Percentiles rank a stretch among this genome's conserved stretches.
phyloP scores from a whole-genome alignment of 2,329 filamentous ascomycete species.

The Chrysosporium keratinophilum region DNA sequence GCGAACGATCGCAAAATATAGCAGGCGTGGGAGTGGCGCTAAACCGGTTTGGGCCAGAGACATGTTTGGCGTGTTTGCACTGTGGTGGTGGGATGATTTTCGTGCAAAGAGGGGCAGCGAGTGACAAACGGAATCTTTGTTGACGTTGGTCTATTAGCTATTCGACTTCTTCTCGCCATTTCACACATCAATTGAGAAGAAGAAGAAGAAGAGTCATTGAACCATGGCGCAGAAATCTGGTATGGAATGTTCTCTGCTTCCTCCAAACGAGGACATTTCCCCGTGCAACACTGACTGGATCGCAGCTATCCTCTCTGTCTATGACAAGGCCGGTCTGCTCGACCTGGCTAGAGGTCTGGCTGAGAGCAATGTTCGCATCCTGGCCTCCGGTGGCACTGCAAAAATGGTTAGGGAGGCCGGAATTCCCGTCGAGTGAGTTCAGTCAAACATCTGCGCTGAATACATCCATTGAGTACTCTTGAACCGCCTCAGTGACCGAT shows the following conservation, averaged over 20 bases:
- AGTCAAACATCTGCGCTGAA: too few species aligned
- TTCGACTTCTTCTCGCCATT: neutral
- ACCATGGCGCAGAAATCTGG: slow-evolving; percentile 34
- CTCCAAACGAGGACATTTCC: neutral
- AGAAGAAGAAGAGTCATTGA: neutral
- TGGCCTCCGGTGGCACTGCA: slow-evolving; percentile 90
- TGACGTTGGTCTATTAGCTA: too few species aligned
- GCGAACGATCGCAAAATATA: slow-evolving; percentile 16
- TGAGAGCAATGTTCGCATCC: slow-evolving; percentile 79
- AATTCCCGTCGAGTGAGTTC: slow-evolving; percentile 78
- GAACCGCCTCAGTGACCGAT: neutral
- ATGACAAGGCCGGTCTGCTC: slow-evolving; percentile 92
- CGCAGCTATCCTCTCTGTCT: slow-evolving; percentile 86
- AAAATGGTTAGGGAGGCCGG: slow-evolving; percentile 95
- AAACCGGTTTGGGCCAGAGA: neutral
- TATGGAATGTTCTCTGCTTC: slow-evolving; percentile 20
- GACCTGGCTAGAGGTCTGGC: slow-evolving; percentile 85
- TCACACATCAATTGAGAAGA: neutral
- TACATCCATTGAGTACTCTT: neutral
- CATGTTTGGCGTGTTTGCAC: slow-evolving; percentile 7
- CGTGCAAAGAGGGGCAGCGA: slow-evolving; percentile 1
- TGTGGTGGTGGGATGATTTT: neutral
- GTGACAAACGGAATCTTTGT: neutral
- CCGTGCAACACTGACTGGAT: neutral
- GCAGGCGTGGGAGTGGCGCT: neutral